Evolutionary conservation across 176 grass and related monocot species (phyloP), one percentile per base, ranked within the genome.

Genomic region (Carex cristatella): DNA sequence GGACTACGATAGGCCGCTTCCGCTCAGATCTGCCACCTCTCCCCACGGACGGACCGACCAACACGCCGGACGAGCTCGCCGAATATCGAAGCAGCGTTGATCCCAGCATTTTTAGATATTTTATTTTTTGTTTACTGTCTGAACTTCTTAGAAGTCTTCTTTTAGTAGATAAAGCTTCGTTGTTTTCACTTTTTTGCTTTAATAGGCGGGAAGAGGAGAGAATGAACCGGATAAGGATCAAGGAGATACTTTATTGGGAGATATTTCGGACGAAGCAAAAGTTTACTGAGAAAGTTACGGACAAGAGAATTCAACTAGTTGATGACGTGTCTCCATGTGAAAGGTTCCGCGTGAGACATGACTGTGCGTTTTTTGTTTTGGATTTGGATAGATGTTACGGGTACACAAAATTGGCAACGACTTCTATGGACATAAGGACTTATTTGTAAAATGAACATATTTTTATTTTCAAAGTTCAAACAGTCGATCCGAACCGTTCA

Each of bases 201-300:
- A 89, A 83, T 86, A 85, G 64, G 84, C 16, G 59, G 32, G n/a
- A 30, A 18, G 30, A 80, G 62, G 28, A 15, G 35, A 80, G 48
- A 27, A 35, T 32, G 37, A 30, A 91, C 60, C 46, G 92, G 92
- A 94, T 94, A 94, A 92, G 92, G 90, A 90, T 88, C 15, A 8
- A 64, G 81, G 8, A 83, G 61, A 23, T 23, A 23, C 23, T 23
- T 23, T 23, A 23, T 23, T 23, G 23, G 81, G 8, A 83, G 61
- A 83, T 83, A 83, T 66, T 83, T 83, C 7, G 16, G 28, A 56
- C 32, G 28, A 3, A 51, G 23, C 2, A 3, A 68, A 51, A 81
- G 28, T 83, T 83, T 83, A 83, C 81, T 30, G 56, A 5, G 1
- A 1, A 53, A 51, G 58, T 83, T 66, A 60, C 60, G 61, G 35